These are phyloP conservation scores for Zalaria sp. DNA, from an alignment of 2,329 filamentous ascomycete genomes.

Conservation along the genomic window DNA sequence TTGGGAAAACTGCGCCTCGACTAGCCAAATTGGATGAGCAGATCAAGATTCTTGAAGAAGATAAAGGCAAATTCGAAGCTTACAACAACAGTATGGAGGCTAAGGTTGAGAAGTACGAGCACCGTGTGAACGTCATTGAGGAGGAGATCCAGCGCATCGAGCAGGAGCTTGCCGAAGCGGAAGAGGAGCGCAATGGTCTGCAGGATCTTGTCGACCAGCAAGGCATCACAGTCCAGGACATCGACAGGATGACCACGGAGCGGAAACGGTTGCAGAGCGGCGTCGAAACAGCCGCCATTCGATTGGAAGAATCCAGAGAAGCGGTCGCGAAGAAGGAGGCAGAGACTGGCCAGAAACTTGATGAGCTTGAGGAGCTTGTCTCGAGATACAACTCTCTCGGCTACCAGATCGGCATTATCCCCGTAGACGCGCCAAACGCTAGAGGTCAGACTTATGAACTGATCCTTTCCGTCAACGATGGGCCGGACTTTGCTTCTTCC, in stretches of 20 bases:
- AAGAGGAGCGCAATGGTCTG: conserved; percentile 65
- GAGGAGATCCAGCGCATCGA: conserved; percentile 72
- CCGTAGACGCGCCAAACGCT: conserved; percentile 69
- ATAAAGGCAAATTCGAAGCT: conserved; percentile 86
- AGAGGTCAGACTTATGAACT: conserved; percentile 78
- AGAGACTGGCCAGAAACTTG: conserved; percentile 74
- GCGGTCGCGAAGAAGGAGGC: conserved; percentile 72
- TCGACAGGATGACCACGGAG: conserved; percentile 96
- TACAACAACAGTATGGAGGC: conserved; percentile 78
- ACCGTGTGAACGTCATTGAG: conserved; percentile 65
- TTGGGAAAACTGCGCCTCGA: conserved; percentile 76
- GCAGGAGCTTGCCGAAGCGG: conserved; percentile 61
- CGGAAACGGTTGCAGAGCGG: conserved; percentile 84
- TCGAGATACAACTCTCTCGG: conserved; percentile 88
- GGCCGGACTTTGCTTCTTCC: conserved; percentile 52
- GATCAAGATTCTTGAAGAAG: conserved; percentile 87
- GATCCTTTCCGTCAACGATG: conserved; percentile 64
- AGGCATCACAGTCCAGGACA: conserved; percentile 93
- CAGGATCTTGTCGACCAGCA: conserved; percentile 83
- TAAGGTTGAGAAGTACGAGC: conserved; percentile 79
- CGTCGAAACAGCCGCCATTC: conserved; percentile 59
- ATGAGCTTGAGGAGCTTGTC: conserved; percentile 81
- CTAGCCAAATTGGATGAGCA: conserved; percentile 73
- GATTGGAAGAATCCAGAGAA: conserved; percentile 74
- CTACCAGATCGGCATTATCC: conserved; percentile 87